These are phyloP conservation scores for Prunus padus DNA, from an alignment of 306 rosid genomes.

Conservation along the genomic window DNA sequence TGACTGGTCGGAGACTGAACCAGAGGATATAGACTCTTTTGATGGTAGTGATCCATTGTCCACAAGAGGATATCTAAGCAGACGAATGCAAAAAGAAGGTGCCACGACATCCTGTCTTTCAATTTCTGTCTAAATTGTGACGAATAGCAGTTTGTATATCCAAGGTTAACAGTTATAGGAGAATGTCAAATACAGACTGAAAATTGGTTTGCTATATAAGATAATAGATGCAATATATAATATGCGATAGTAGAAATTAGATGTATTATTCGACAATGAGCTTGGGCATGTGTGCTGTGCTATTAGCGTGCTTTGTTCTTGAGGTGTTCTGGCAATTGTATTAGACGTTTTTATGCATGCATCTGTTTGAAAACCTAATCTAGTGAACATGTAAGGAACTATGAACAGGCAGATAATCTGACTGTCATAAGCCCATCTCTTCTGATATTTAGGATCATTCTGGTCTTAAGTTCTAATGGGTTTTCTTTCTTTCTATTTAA, in stretches of 20 bases:
- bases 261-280: not conserved
- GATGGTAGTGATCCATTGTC: constrained; percentile 45
- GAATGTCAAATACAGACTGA: not conserved
- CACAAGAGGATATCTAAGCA: constrained; percentile 78
- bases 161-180: constrained; percentile 10
- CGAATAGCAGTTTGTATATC: constrained; percentile 13
- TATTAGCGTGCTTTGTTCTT: not conserved
- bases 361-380: not conserved
- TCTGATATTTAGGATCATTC: not conserved
- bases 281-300: not conserved
- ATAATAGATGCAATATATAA: too few relatives aligned
- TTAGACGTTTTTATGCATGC: not conserved
- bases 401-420: not conserved
- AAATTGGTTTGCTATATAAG: not conserved
- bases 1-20: constrained; percentile 84
- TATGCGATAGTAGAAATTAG: not conserved
- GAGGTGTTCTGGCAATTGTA: not conserved
- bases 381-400: not conserved
- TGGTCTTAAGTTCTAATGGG: not conserved
- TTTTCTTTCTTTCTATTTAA: not conserved
- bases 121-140: constrained; percentile 23
- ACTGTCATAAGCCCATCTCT: not conserved
- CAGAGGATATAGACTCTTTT: constrained; percentile 50
- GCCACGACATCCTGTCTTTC: constrained; percentile 15
- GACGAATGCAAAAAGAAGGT: constrained; percentile 99